Evolutionary conservation across 768 basidiomycete species (phyloP).

Genomic region (Naganishia friedmannii): DNA sequence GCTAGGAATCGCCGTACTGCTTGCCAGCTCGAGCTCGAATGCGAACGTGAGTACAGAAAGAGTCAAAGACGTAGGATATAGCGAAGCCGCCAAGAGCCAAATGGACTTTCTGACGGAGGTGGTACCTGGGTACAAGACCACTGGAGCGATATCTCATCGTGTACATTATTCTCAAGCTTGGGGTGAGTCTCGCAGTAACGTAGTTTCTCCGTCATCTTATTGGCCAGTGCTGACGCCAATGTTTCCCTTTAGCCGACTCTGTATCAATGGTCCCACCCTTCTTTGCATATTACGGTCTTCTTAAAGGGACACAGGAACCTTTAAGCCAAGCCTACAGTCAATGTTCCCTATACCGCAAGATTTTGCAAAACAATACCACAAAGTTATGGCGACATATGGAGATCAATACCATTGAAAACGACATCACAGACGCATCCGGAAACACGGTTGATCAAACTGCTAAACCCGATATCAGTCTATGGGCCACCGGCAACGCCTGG

Average conservation of each 20-base stretch:
- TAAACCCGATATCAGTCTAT: constrained; percentile 46
- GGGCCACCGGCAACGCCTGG: constrained; percentile 56
- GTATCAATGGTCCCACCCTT: constrained; percentile 57
- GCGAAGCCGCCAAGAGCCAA: constrained; percentile 43
- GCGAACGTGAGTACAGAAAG: constrained; percentile 27
- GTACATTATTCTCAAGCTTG: constrained; percentile 50
- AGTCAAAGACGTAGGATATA: constrained; percentile 44
- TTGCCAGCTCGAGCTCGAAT: constrained; percentile 35
- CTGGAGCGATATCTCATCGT: constrained; percentile 56
- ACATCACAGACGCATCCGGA: not conserved
- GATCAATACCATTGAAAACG: not conserved
- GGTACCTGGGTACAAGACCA: constrained; percentile 32
- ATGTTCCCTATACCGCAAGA: constrained; percentile 54
- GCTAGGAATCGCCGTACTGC: constrained; percentile 42
- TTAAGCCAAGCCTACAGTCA: constrained; percentile 54
- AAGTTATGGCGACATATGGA: constrained; percentile 55
- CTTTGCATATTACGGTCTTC: constrained; percentile 55
- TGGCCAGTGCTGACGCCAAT: not conserved
- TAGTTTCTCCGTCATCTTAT: not conserved
- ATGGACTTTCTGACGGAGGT: constrained; percentile 44
- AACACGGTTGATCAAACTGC: constrained; percentile 32
- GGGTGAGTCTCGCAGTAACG: constrained; percentile 15
- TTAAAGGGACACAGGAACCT: constrained; percentile 51
- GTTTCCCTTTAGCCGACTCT: constrained; percentile 47
- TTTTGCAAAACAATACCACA: constrained; percentile 41